Base-by-base conservation (phyloP, 2,329 filamentous ascomycete genomes). In the Penicillium rolfsii region DNA sequence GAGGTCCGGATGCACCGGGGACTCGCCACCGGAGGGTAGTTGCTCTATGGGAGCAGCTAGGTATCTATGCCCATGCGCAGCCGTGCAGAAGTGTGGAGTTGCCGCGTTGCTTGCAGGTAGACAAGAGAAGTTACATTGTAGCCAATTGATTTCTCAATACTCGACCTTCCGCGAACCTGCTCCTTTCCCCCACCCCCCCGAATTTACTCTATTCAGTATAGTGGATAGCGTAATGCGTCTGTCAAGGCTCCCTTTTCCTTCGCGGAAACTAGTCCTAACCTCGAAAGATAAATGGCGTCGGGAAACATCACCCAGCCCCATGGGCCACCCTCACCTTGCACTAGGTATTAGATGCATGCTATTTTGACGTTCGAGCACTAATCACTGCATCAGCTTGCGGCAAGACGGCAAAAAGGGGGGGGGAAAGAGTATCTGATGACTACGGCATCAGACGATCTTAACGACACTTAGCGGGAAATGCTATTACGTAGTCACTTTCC, bases 61-160 rank as follows among this genome's bases (percentile, higher is more conserved):
- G n/a, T 50, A 35, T 22, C 22, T 6, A 40, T 22, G 19, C 35
- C 35, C 35, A 40, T n/a, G 26, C 33, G 22, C 50, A 12, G 43
- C 45, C 12, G 30, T 64, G 62, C 62, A 65, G 64, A 52, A 69
- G 28, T 64, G 65, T 66, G 62, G 67, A 67, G 60, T 68, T 52
- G 57, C 16, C 52, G 57, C n/a, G 28, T 16, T 57, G 35, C 48
- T 49, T 58, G 36, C 50, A 43, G 49, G 35, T 36, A 48, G 43
- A 38, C 30, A 40, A 56, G 40, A 60, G 38, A 11, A 33, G 30
- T 11, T 33, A 33, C 9, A 33, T 33, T 33, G 30, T 11, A 36
- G 12, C 35, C 35, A 14, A 36, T 36, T 36, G 5, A 36, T 36
- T 36, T 4, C 11, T 36, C 35, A 1, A 14, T 36, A 36, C 5